Percentiles rank a stretch among this genome's conserved stretches.
phyloP scores from a whole-genome alignment of 2,329 filamentous ascomycete species.

The Cladophialophora psammophila region DNA sequence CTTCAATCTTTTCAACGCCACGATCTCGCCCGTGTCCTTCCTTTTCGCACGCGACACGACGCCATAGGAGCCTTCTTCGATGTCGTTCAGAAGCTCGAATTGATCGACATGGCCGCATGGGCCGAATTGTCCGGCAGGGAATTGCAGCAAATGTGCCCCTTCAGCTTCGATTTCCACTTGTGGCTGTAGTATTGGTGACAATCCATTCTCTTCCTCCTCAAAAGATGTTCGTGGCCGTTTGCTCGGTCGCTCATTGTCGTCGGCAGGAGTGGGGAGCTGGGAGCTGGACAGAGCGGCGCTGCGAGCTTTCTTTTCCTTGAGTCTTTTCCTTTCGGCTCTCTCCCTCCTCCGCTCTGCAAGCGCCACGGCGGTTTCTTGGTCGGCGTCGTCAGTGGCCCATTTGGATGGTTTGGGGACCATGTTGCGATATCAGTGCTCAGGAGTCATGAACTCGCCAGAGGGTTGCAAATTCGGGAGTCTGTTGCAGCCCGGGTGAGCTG shows the following conservation, averaged over 20 bases:
- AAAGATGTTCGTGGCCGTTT: constrained; percentile 69
- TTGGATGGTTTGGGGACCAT: constrained; percentile 62
- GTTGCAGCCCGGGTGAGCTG: too few relatives aligned
- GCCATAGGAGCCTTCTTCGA: constrained; percentile 96
- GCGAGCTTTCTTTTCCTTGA: constrained; percentile 81
- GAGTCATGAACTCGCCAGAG: neutral
- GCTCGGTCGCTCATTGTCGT: constrained; percentile 57
- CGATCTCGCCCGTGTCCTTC: constrained; percentile 74
- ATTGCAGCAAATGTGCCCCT: constrained; percentile 70
- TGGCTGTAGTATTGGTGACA: constrained; percentile 37
- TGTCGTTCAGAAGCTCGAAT: constrained; percentile 93
- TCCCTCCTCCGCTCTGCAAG: constrained; percentile 73
- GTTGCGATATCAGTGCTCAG: neutral
- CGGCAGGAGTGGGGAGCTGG: constrained; percentile 40
- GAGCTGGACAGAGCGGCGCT: constrained; percentile 53
- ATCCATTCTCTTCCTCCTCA: constrained; percentile 44
- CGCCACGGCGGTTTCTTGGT: constrained; percentile 69
- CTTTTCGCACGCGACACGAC: constrained; percentile 88
- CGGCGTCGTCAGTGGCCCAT: constrained; percentile 87
- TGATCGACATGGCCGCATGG: constrained; percentile 80
- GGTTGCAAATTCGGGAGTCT: too few relatives aligned
- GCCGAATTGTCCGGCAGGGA: constrained; percentile 72
- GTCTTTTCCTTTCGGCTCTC: constrained; percentile 87
- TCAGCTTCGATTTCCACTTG: constrained; percentile 24
- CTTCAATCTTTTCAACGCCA: constrained; percentile 94